Base-by-base conservation (phyloP, 2,329 filamentous ascomycete species). In the Cladosporium sp. region DNA sequence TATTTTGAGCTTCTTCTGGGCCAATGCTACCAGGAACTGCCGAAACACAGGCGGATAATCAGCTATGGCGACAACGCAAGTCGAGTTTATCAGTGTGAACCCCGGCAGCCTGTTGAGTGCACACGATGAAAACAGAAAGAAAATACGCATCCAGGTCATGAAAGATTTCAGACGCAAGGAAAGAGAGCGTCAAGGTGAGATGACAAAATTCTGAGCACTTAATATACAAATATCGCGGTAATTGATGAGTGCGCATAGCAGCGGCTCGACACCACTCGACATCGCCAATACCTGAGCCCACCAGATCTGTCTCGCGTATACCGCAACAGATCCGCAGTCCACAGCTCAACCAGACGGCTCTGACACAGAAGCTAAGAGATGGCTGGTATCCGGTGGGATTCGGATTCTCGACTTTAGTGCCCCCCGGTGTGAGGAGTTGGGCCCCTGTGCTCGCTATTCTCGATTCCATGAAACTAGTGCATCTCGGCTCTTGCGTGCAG, bases 381-480 rank as follows among this genome's bases (percentile, higher is more conserved):
- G 61, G 61, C 34, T 64, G 61, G 61, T 55, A 30, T 14, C 61
- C 61, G 5, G 30, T 64, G 5, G 61, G 51, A 26, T 57, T 57
- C 18, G 61, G 61, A n/a, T 64, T 57, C n/a, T 64, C 61, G 18
- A 55, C 51, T 44, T 6, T 64, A 11, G 51, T 54, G 8, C 51
- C 61, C 15, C 18, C 26, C 2, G 18, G 12, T 12, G 51, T 57
- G 8, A 21, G 61, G 8, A 54, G 51, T 32, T 64, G 49, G 30
- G 51, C 8, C 2, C 61, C 61, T 18, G 49, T 64, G 15, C 51
- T 57, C n/a, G 61, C 61, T 24, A 44, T 64, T 18, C 51, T 64
- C 11, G 61, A 64, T 24, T 55, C 61, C 18, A 57, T 57, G 51
- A 64, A 64, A n/a, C 61, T 64, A n/a, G 24, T 64, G 11, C 61